Base-by-base conservation (phyloP, 371 early-diverging fungal genomes). In the Actinomortierella wolfii region DNA sequence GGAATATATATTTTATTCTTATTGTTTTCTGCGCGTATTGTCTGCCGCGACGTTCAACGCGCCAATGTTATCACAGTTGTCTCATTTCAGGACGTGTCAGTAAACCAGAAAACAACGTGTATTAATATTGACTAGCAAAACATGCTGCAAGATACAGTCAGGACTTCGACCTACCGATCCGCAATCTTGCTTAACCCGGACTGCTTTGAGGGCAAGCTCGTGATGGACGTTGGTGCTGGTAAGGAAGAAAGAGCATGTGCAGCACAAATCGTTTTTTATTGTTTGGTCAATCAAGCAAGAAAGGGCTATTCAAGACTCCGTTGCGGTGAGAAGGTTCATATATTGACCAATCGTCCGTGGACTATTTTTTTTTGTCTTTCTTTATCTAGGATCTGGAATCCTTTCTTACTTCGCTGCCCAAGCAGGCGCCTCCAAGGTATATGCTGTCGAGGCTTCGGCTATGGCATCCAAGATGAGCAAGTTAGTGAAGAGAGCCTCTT, bases 181-280 rank as follows among this genome's bases (percentile, higher is more conserved):
- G 96, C 97, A 5, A 97, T 98, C 45, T 53, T 91, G 11, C 71
- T 88, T 44, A 95, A 95, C 73, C 80, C 87, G 4, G 71, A 79
- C 23, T 79, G 89, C 53, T 95, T 97, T 65, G 74, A 83, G 57
- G 86, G 88, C 61, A 92, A 94, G 67, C 65, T 85, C 2, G 94
- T 96, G 24, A 87, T 96, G 89, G 99, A 98, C 76, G 90, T 97
- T n/a, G 99, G 99, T 17, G 94, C 97, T 23, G 99, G 95, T 53
- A 59, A 15, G 48, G 34, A 34, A 11, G 48, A 11, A 34, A 11
- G 7, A 11, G 34, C 34, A 34, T 34, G 11, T 34, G 34, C n/a
- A 4, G 8, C 14, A 34, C 15, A 41, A 41, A 25, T 23, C 24
- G 20, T 15, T 2, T 18, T 13, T 47, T n/a, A n/a, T n/a, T n/a